Evolutionary conservation across 129 eudicot genomes (phyloP), one percentile per base, ranked within the genome.

Genomic region (Flaveria sonorensis): DNA sequence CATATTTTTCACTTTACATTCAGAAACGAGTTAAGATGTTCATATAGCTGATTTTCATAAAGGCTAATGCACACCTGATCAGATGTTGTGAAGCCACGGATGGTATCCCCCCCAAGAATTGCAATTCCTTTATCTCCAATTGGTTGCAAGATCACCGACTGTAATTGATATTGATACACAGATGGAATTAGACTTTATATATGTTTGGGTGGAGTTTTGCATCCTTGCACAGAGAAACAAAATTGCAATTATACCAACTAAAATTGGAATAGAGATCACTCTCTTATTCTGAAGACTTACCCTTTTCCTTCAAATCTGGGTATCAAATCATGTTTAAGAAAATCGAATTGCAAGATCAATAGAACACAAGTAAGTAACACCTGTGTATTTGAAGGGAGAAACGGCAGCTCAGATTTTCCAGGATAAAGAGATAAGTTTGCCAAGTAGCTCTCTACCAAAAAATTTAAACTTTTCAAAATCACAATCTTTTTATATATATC

Each of bases 81-180:
- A n/a, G 96, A 92, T 75, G 96, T 73, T 68, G 97, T 83, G 84
- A 95, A 95, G 70, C 99, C 99, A 84, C 99, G 89, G 51, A 95
- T 92, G 66, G 97, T 95, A 82, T 95, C 90, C 19, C 97, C 99
- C 39, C 97, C 97, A 70, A 95, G 65, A 68, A 95, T 79, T 74
- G 94, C 94, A 61, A 95, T 83, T 78, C 99, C 99, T 89, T 85
- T 86, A 51, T 85, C 91, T 75, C 94, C 99, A 30, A 95, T 84
- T 23, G 99, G 96, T 74, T 95, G 99, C 89, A 92, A 85, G 79
- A 95, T 95, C 45, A 95, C 99, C 39, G 99, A 88, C 99, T 94
- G 82, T 71, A 68, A 69, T 61, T 32, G 12, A 70, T 36, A 60
- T 70, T 39, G 12, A 73, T 48, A 71, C 18, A 39, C 60, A 74